These are phyloP conservation scores for Hortiboletus rubellus DNA, from an alignment of 1,284 basidiomycete genomes.

Conservation along the genomic window DNA sequence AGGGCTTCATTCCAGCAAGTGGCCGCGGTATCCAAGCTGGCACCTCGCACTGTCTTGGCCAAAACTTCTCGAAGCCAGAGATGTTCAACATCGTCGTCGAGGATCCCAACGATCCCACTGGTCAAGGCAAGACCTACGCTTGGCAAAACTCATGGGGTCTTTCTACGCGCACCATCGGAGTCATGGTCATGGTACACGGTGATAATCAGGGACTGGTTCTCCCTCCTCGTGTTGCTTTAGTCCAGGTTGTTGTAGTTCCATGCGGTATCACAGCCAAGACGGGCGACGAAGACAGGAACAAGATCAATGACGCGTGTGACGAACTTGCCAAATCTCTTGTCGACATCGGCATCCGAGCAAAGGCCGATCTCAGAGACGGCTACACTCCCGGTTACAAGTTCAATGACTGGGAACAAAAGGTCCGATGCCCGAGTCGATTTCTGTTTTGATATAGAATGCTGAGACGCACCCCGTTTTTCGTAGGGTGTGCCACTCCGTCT, in stretches of 20 bases:
- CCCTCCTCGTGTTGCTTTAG: conserved; percentile 90
- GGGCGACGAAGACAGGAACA: conserved; percentile 65
- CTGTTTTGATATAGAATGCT: neutral
- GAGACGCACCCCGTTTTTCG: conserved; percentile 5
- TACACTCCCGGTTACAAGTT: conserved; percentile 99
- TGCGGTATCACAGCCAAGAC: conserved; percentile 89
- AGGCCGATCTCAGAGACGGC: conserved; percentile 90
- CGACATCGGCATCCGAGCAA: conserved; percentile 78
- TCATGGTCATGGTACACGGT: conserved; percentile 99
- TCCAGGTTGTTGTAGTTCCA: conserved; percentile 92
- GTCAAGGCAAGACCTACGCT: conserved; percentile 75
- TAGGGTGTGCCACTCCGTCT: conserved; percentile 96
- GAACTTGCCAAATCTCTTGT: conserved; percentile 72
- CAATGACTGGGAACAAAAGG: conserved; percentile 99
- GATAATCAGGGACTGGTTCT: conserved; percentile 97
- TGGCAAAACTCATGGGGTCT: conserved; percentile 99
- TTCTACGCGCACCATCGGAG: conserved; percentile 94
- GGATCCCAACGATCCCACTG: conserved; percentile 76
- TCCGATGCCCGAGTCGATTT: conserved; percentile 27
- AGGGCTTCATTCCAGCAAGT: conserved; percentile 97
- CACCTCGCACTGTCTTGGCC: conserved; percentile 97
- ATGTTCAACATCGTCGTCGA: conserved; percentile 99
- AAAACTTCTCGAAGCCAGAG: conserved; percentile 93
- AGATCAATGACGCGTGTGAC: conserved; percentile 79
- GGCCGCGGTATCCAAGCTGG: conserved; percentile 97